phyloP scores from a whole-genome alignment of 228 moss, liverwort and hornwort species.

The Sphagnum magellanicum region DNA sequence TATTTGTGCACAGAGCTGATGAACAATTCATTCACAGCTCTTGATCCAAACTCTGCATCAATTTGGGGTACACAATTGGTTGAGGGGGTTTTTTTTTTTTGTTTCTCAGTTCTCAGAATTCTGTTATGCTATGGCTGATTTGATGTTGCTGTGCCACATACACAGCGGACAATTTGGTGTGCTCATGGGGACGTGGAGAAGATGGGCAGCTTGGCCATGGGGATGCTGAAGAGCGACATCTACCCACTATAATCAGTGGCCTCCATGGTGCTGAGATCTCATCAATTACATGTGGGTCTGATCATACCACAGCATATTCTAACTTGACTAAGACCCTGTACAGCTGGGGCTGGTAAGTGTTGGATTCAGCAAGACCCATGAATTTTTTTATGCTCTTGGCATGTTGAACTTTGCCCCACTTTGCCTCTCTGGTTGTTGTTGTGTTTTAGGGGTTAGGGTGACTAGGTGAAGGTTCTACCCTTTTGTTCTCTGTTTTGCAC shows the following conservation, averaged over 20 bases:
- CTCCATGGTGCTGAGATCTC: constrained; percentile 63
- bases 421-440: too few species aligned
- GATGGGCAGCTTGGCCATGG: constrained; percentile 98
- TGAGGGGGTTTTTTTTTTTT: too few species aligned
- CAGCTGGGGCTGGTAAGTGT: constrained; percentile 95
- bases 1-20: too few species aligned
- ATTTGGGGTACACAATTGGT: too few species aligned
- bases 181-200: constrained; percentile 95
- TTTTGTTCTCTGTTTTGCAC: too few species aligned
- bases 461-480: too few species aligned
- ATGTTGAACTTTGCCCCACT: too few species aligned
- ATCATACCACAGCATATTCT: constrained; percentile 75
- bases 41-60: too few species aligned
- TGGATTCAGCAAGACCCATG: background rate
- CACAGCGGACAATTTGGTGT: constrained; percentile 72
- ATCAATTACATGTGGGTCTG: constrained; percentile 87
- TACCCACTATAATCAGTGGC: constrained; percentile 59
- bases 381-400: too few species aligned
- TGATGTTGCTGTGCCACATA: background rate
- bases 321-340: constrained; percentile 66
- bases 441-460: too few species aligned
- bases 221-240: constrained; percentile 79
- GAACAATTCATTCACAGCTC: too few species aligned
- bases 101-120: background rate
- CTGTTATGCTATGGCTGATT: background rate